Percentiles rank a stretch among this genome's conserved stretches.
These are phyloP conservation scores for Aphanocladium album DNA, from an alignment of 2,329 filamentous ascomycete genomes.

Conservation along the genomic window DNA sequence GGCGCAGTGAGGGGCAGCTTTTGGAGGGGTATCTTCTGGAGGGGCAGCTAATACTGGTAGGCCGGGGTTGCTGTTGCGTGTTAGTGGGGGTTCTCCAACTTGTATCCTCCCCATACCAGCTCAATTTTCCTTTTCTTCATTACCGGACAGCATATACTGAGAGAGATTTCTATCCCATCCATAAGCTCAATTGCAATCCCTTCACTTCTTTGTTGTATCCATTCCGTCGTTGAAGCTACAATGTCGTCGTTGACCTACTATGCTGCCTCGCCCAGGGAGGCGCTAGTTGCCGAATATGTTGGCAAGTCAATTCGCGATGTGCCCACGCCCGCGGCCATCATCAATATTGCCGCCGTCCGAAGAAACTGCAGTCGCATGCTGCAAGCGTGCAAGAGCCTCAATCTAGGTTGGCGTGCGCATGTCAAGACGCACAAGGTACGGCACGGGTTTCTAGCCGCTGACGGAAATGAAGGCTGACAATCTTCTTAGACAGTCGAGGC, in stretches of 20 bases:
- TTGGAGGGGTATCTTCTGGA: background rate
- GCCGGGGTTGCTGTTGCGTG: background rate
- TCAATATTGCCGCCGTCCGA: constrained; percentile 62
- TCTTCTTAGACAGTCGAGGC: constrained; percentile 57
- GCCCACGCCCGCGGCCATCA: constrained; percentile 60
- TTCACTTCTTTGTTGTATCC: background rate
- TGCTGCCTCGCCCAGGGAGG: constrained; percentile 21
- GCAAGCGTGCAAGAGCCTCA: constrained; percentile 51
- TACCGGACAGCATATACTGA: background rate
- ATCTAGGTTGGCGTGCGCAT: constrained; percentile 67
- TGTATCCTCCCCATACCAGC: background rate
- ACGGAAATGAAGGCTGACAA: background rate
- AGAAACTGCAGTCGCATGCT: constrained; percentile 70
- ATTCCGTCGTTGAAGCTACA: background rate
- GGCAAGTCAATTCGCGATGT: constrained; percentile 57
- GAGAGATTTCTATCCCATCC: background rate
- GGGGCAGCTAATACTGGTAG: background rate
- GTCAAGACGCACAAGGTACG: constrained; percentile 78
- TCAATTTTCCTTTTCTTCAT: background rate
- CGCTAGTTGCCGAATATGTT: constrained; percentile 31
- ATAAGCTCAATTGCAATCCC: background rate
- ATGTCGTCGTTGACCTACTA: constrained; percentile 22
- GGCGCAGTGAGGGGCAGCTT: background rate
- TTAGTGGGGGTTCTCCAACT: background rate
- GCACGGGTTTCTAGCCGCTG: too few relatives aligned